Conservation (phyloP, 345 rosid genomes). For the Melaleuca quinquenervia region DNA sequence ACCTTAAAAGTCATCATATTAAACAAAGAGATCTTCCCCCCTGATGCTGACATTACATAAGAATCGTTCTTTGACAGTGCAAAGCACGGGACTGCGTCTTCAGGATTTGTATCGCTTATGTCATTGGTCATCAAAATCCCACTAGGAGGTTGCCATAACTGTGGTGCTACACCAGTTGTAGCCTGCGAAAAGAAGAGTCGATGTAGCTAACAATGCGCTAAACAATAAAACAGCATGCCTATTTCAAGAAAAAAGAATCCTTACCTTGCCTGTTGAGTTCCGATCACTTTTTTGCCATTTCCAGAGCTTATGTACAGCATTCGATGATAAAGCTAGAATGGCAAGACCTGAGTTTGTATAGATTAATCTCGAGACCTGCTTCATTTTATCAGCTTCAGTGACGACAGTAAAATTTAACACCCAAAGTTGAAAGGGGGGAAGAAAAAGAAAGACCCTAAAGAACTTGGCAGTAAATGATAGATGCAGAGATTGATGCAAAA, state of each 20-base stretch:
- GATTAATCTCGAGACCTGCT: constrained; percentile 67
- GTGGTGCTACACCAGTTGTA: constrained; percentile 52
- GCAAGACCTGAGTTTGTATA: constrained; percentile 79
- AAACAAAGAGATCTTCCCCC: constrained; percentile 71
- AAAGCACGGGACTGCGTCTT: constrained; percentile 81
- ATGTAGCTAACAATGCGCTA: neutral
- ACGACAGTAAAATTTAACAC: neutral
- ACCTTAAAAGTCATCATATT: constrained; percentile 93
- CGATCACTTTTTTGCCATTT: constrained; percentile 81
- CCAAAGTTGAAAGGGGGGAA: neutral
- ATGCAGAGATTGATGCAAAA: neutral
- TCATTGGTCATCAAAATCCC: constrained; percentile 83
- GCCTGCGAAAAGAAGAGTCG: constrained; percentile 26
- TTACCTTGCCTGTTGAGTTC: constrained; percentile 47
- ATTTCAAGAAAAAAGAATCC: neutral
- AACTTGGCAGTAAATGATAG: neutral
- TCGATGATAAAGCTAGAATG: constrained; percentile 69
- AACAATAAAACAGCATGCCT: neutral
- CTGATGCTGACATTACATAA: constrained; percentile 87
- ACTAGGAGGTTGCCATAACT: constrained; percentile 76
- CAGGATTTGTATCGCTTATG: constrained; percentile 49
- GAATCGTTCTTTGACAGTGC: constrained; percentile 93
- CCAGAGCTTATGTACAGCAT: constrained; percentile 94
- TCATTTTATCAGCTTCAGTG: neutral
- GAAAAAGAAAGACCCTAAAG: neutral